phyloP scores from a whole-genome alignment of 495 filamentous ascomycete species.

The Hypomontagnella monticulosa region DNA sequence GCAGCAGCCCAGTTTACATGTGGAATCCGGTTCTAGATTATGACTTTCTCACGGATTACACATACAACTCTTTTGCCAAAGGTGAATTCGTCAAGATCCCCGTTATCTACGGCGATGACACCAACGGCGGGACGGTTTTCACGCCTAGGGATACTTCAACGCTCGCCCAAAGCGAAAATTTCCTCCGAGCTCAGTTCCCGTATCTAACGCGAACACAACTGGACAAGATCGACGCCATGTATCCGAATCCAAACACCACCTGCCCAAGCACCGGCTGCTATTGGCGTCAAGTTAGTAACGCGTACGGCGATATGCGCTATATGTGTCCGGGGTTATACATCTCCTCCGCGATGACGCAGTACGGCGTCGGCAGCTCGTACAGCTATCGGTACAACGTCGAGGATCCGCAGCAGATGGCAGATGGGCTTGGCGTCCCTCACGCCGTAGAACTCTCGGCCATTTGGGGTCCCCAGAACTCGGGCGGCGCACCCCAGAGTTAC shows the following conservation, averaged over 20 bases:
- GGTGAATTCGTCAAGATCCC: conserved; percentile 75
- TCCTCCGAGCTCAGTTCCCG: conserved; percentile 72
- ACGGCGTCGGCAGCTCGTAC: conserved; percentile 57
- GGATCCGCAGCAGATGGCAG: conserved; percentile 56
- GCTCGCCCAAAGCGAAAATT: conserved; percentile 59
- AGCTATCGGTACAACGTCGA: conserved; percentile 75
- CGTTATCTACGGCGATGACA: conserved; percentile 74
- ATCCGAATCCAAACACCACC: conserved; percentile 58
- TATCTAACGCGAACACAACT: conserved; percentile 63
- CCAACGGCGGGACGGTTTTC: conserved; percentile 76
- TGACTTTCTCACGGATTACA: conserved; percentile 67
- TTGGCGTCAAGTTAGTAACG: conserved; percentile 68
- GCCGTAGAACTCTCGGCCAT: conserved; percentile 70
- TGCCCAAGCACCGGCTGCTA: conserved; percentile 60
- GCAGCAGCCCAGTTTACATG: conserved; percentile 61
- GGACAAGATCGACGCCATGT: conserved; percentile 64
- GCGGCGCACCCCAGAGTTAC: conserved; percentile 63
- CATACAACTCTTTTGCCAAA: conserved; percentile 65
- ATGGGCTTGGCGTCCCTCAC: conserved; percentile 70
- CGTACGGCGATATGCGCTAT: conserved; percentile 80
- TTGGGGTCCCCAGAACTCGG: conserved; percentile 57
- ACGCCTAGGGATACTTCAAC: conserved; percentile 61
- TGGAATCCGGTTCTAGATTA: conserved; percentile 69
- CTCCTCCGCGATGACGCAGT: conserved; percentile 53
- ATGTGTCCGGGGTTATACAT: conserved; percentile 72